phyloP scores from a whole-genome alignment of 495 filamentous ascomycete genomes.

The Podospora appendiculata region DNA sequence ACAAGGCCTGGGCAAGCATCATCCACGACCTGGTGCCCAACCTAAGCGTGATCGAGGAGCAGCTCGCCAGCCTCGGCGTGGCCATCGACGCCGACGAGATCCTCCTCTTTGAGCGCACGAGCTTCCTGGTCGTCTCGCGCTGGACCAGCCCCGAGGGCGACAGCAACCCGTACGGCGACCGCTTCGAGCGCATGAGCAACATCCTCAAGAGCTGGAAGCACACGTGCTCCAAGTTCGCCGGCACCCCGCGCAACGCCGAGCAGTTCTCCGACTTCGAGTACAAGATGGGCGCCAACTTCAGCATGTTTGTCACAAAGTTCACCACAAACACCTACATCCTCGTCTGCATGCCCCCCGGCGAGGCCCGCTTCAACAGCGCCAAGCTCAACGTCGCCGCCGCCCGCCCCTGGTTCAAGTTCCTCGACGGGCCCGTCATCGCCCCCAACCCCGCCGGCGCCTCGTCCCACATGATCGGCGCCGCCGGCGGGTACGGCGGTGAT shows the following conservation, averaged over 20 bases:
- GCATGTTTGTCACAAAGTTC: constrained; percentile 84
- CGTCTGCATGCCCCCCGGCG: constrained; percentile 79
- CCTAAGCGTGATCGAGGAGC: constrained; percentile 76
- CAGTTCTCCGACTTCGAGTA: constrained; percentile 49
- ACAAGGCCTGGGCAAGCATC: constrained; percentile 95
- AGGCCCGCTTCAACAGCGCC: constrained; percentile 80
- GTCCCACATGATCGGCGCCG: not conserved
- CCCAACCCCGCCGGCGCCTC: not conserved
- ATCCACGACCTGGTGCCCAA: constrained; percentile 96
- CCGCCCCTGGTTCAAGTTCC: constrained; percentile 63
- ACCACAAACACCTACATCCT: constrained; percentile 96
- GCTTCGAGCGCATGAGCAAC: constrained; percentile 89
- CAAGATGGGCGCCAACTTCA: constrained; percentile 58
- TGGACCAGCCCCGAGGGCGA: constrained; percentile 66
- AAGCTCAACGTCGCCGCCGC: constrained; percentile 84
- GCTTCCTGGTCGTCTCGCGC: constrained; percentile 85
- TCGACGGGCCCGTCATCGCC: constrained; percentile 31
- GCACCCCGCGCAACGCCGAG: constrained; percentile 47
- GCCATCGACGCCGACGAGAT: constrained; percentile 89
- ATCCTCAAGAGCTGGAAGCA: constrained; percentile 98
- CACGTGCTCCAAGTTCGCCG: constrained; percentile 42
- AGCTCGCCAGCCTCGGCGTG: constrained; percentile 68
- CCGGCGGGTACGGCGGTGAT: not conserved
- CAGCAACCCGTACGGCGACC: constrained; percentile 79
- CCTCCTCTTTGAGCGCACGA: constrained; percentile 90